These are phyloP conservation scores for Astragalus membranaceus DNA, from an alignment of 306 rosid genomes.

Conservation along the genomic window DNA sequence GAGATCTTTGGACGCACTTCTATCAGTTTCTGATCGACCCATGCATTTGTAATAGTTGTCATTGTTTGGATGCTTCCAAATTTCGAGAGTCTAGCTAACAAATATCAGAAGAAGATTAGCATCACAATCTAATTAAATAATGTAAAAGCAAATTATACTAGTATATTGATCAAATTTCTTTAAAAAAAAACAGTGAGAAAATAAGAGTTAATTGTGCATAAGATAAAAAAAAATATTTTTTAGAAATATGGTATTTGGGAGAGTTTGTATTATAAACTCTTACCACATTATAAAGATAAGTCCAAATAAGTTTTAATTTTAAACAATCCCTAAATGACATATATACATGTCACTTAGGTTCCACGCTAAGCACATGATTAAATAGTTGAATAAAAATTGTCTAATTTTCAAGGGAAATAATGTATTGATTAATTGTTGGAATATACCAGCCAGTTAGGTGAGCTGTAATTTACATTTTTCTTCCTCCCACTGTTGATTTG, in stretches of 20 bases:
- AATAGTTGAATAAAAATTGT: not conserved
- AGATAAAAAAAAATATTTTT: too few relatives aligned
- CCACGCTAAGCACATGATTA: not conserved
- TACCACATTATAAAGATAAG: too few relatives aligned
- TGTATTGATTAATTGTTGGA: not conserved
- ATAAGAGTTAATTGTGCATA: too few relatives aligned
- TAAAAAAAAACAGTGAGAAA: too few relatives aligned
- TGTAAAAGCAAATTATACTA: not conserved
- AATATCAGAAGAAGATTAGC: slow-evolving; percentile 24
- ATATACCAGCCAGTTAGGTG: not conserved
- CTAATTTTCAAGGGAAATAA: not conserved
- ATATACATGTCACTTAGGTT: not conserved
- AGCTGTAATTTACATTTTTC: not conserved
- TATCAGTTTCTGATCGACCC: slow-evolving; percentile 9
- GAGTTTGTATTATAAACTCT: too few relatives aligned
- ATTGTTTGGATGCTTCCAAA: slow-evolving; percentile 52
- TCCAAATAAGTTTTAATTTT: too few relatives aligned
- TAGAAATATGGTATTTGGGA: too few relatives aligned
- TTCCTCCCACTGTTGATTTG: too few relatives aligned
- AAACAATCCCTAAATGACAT: not conserved
- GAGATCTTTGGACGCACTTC: slow-evolving; percentile 20
- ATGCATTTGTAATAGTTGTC: slow-evolving; percentile 38
- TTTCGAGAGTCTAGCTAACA: slow-evolving; percentile 45
- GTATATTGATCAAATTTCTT: not conserved
- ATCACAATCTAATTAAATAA: slow-evolving; percentile 23